Base-by-base conservation (phyloP, 2,329 filamentous ascomycete species). In the Claviceps lovelessii region DNA sequence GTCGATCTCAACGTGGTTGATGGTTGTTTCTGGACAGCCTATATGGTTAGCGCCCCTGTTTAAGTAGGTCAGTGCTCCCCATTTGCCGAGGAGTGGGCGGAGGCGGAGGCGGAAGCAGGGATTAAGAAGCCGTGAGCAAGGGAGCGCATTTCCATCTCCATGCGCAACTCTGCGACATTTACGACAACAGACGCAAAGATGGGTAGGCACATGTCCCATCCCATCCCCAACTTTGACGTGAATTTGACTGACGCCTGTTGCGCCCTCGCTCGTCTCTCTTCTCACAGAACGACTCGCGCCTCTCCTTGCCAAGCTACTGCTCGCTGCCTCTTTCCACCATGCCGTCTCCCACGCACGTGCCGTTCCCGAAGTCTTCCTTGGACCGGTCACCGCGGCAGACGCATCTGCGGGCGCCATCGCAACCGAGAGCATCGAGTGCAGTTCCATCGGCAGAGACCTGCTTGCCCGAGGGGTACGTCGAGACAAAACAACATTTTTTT, bases 371-470 rank as follows among this genome's bases (percentile, higher is more conserved):
- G 33, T 61, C 53, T 52, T 66, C 56, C 59, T 68, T 13, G 52
- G 56, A 6, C 60, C 59, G 33, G 49, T 55, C 1, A 5, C 51
- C 5, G 53, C 31, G 33, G 63, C 64, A 17, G 53, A 33, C 31
- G 63, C 64, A n/a, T 61, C 57, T 13, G 61, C 59, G 23, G 86
- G 86, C 29, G 86, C 84, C 39, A 82, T 89, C 23, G 84, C 86
- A 13, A 85, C 83, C 53, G 85, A 90, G 66, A 83, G 77, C 61
- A 67, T 73, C 3, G 77, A 86, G 58, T 90, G 86, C 64, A 88
- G 84, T 58, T 66, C 75, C 37, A 84, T 88, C 61, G 86, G 86
- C 2, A 77, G 79, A 31, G 76, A 85, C 47, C 72, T 87, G 19
- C 67, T 89, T 33, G 67, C 70, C 23, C 66, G 68, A 19, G 77